A percentile compares a stretch with the other conserved stretches of the same genome.
phyloP scores from a whole-genome alignment of 2,329 filamentous ascomycete genomes.

The Sclerotinia trifoliorum region DNA sequence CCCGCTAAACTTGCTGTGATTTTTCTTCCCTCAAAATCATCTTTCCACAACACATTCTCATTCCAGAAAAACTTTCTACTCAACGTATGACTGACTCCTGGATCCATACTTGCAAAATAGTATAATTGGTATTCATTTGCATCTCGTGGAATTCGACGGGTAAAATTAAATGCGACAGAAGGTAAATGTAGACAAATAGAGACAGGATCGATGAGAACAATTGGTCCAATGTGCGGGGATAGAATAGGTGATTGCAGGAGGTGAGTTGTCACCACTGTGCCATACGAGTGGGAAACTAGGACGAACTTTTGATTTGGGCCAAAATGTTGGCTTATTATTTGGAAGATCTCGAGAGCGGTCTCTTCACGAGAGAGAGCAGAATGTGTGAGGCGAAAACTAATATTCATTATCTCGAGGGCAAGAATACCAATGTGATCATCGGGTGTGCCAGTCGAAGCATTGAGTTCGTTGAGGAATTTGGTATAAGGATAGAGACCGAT shows the following conservation, averaged over 20 bases:
- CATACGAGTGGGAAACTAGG: slow-evolving; percentile 53
- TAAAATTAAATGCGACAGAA: slow-evolving; percentile 64
- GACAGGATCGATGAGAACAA: slow-evolving; percentile 59
- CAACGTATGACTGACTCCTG: slow-evolving; percentile 57
- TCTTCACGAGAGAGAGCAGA: slow-evolving; percentile 48
- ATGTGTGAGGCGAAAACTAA: slow-evolving; percentile 56
- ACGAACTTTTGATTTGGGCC: slow-evolving; percentile 49
- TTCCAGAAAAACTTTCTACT: slow-evolving; percentile 60
- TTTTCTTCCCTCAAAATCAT: slow-evolving; percentile 47
- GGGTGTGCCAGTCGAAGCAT: slow-evolving; percentile 39
- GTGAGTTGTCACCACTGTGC: slow-evolving; percentile 55
- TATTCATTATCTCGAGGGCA: slow-evolving; percentile 56
- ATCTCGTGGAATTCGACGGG: slow-evolving; percentile 43
- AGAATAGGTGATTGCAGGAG: slow-evolving; percentile 48
- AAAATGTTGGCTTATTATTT: slow-evolving; percentile 52
- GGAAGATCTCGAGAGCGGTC: slow-evolving; percentile 52
- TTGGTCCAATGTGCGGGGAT: slow-evolving; percentile 47
- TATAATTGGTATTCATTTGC: slow-evolving; percentile 60
- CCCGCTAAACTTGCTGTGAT: slow-evolving; percentile 52
- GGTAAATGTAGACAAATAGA: slow-evolving; percentile 60
- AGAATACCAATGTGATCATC: slow-evolving; percentile 57
- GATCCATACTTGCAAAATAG: slow-evolving; percentile 60
- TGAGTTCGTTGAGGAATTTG: slow-evolving; percentile 53
- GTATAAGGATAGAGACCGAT: slow-evolving; percentile 59
- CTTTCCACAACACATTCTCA: slow-evolving; percentile 60